These are phyloP conservation scores for Skeletonema grethae DNA, from an alignment of 108 stramenopile genomes.

Conservation along the genomic window DNA sequence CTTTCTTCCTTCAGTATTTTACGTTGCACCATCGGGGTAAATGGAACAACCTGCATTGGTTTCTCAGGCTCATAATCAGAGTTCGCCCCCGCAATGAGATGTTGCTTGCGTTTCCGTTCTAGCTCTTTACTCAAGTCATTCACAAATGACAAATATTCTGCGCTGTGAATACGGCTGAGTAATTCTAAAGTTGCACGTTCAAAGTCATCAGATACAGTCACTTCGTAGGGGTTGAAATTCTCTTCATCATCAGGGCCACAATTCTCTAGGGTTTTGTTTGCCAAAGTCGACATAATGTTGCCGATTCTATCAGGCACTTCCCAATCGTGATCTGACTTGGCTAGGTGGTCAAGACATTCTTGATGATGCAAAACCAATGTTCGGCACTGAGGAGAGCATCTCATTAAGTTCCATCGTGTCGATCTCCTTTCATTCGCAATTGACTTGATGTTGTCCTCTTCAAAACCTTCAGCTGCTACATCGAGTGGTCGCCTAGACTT, in stretches of 20 bases:
- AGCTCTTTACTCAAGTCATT: slow-evolving; percentile 87
- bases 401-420: slow-evolving; percentile 62
- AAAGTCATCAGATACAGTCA: slow-evolving; percentile 84
- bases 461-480: slow-evolving; percentile 83
- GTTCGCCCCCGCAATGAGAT: slow-evolving; percentile 35
- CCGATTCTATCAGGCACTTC: slow-evolving; percentile 84
- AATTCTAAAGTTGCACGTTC: slow-evolving; percentile 87
- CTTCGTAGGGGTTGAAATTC: slow-evolving; percentile 61
- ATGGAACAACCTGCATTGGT: slow-evolving; percentile 67
- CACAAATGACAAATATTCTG: slow-evolving; percentile 87
- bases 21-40: slow-evolving; percentile 83
- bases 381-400: slow-evolving; percentile 62
- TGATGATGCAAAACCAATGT: slow-evolving; percentile 90
- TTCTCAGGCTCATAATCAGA: slow-evolving; percentile 16
- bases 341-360: slow-evolving; percentile 86
- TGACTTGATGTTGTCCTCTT: slow-evolving; percentile 47
- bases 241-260: slow-evolving; percentile 39
- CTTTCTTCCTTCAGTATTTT: slow-evolving; percentile 70
- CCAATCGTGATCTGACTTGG: slow-evolving; percentile 84
- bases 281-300: slow-evolving; percentile 67
- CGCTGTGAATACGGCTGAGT: slow-evolving; percentile 86
- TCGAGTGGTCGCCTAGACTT: slow-evolving; percentile 78
- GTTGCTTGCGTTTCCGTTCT: slow-evolving; percentile 59
- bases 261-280: slow-evolving; percentile 31
- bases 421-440: slow-evolving; percentile 51